Evolutionary conservation across 73 alveolate genomes (phyloP).

Genomic region (Durusdinium trenchii): DNA sequence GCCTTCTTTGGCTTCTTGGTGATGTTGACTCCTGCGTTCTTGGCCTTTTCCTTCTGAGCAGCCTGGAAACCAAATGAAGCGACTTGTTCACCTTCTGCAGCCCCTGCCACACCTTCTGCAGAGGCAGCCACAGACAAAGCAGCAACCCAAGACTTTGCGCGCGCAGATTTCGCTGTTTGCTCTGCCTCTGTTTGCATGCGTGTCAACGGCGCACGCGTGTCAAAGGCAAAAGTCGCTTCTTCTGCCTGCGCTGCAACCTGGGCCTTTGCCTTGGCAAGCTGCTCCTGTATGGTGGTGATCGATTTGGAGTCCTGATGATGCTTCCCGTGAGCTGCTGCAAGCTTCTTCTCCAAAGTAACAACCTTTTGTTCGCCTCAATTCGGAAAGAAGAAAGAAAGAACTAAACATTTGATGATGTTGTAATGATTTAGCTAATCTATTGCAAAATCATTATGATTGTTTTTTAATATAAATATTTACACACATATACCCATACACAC

Average conservation of each 20-base stretch:
- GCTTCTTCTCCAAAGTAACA: neutral
- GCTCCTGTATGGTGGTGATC: neutral
- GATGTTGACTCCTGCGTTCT: neutral
- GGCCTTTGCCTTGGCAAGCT: neutral
- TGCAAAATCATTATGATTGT: neutral
- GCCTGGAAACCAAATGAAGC: neutral
- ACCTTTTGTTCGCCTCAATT: neutral
- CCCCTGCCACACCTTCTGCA: neutral
- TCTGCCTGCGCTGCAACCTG: neutral
- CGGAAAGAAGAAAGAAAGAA: no score
- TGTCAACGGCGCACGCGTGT: neutral
- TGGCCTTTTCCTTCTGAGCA: neutral
- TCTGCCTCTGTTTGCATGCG: conserved; percentile 6
- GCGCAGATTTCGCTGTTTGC: neutral
- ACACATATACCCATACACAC: neutral
- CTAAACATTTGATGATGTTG: no score
- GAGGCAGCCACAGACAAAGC: neutral
- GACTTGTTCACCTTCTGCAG: neutral
- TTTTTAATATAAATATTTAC: no score
- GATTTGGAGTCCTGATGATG: neutral
- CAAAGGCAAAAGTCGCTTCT: neutral
- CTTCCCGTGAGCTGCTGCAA: neutral
- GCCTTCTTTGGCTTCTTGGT: neutral
- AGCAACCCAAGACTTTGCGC: neutral
- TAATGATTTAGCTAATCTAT: no score